phyloP scores from a whole-genome alignment of 2,329 filamentous ascomycete species.

The Colletotrichum sp. region DNA sequence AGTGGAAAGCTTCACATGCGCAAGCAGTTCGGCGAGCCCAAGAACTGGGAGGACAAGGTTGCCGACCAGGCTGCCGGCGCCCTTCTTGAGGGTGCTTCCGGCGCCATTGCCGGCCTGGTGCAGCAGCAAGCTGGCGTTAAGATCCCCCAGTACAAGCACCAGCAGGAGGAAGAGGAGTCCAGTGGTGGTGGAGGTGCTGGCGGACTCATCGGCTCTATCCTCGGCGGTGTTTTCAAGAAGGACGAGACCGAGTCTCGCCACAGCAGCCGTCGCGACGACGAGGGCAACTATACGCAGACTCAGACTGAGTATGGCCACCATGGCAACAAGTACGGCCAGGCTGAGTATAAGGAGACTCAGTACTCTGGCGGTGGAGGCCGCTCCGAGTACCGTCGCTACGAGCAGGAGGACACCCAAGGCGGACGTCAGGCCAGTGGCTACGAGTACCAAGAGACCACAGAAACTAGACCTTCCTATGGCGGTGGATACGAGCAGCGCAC shows the following conservation, averaged over 20 bases:
- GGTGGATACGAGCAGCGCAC: constrained; percentile 65
- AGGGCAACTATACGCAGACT: constrained; percentile 66
- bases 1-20: constrained; percentile 79
- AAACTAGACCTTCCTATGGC: constrained; percentile 55
- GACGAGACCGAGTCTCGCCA: constrained; percentile 60
- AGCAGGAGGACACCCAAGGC: constrained; percentile 54
- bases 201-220: constrained; percentile 72
- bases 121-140: constrained; percentile 51
- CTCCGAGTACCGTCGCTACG: constrained; percentile 67
- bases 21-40: constrained; percentile 61
- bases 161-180: constrained; percentile 50
- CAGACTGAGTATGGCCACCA: constrained; percentile 67
- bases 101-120: constrained; percentile 53
- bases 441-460: constrained; percentile 63
- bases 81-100: constrained; percentile 63
- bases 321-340: constrained; percentile 63
- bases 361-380: constrained; percentile 62
- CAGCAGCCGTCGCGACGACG: constrained; percentile 57
- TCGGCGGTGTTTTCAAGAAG: constrained; percentile 65
- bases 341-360: constrained; percentile 63
- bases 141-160: constrained; percentile 34
- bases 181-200: constrained; percentile 72
- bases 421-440: constrained; percentile 49
- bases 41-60: constrained; percentile 61
- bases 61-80: constrained; percentile 60